Evolutionary conservation across 179 eudicot genomes (phyloP).

Genomic region (Camellia oleifera): DNA sequence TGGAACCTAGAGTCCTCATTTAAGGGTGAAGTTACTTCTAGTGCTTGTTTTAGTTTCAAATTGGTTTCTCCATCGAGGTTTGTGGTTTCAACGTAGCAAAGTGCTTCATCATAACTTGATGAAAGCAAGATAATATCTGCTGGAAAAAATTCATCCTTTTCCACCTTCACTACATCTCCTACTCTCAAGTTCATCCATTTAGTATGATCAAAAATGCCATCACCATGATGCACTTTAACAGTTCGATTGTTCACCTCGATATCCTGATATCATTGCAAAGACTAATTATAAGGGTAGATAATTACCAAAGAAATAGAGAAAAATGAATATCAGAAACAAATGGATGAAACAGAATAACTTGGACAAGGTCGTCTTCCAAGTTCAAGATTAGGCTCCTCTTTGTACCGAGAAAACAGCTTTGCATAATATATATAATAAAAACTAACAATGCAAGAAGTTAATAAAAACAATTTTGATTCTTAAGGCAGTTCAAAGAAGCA

Average conservation of each 20-base stretch:
- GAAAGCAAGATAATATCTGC: constrained; percentile 64
- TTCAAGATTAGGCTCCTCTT: background rate
- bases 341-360: background rate
- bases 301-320: background rate
- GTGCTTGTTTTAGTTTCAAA: constrained; percentile 64
- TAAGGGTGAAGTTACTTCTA: constrained; percentile 50
- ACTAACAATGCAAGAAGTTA: background rate
- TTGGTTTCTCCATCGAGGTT: constrained; percentile 85
- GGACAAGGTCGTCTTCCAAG: background rate
- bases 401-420: too few species aligned
- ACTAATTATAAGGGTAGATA: constrained; percentile 20
- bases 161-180: constrained; percentile 68
- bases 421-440: background rate
- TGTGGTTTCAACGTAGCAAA: constrained; percentile 78
- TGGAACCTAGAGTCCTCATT: constrained; percentile 52
- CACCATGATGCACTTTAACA: constrained; percentile 45
- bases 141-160: constrained; percentile 68
- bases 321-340: background rate
- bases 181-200: constrained; percentile 50
- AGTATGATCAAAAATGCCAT: constrained; percentile 42
- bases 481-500: background rate
- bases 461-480: background rate
- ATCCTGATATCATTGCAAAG: constrained; percentile 57
- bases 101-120: constrained; percentile 74
- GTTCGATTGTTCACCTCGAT: constrained; percentile 48